Percentiles rank a stretch among this genome's conserved stretches.
Conservation (phyloP, 1,139 yeast species). For the Pneumocystis jirovecii region DNA sequence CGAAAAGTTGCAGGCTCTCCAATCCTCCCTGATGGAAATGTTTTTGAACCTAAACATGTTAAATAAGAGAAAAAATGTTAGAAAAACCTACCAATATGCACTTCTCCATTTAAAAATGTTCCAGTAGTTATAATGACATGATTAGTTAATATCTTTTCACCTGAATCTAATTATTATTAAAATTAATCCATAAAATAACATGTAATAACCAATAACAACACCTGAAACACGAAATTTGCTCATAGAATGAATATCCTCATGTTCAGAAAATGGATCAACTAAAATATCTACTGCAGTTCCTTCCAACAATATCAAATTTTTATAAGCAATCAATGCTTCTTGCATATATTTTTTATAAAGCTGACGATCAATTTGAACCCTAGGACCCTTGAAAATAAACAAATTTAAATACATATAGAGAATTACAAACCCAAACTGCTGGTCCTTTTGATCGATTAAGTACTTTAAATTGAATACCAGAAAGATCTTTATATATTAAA, state of each 20-base stretch:
- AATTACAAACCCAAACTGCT: conserved; percentile 54
- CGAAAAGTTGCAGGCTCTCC: conserved; percentile 92
- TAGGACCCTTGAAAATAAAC: conserved; percentile 42
- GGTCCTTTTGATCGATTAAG: conserved; percentile 83
- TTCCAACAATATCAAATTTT: conserved; percentile 45
- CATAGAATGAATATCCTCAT: conserved; percentile 23
- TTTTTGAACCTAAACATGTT: conserved; percentile 38
- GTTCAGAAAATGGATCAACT: conserved; percentile 57
- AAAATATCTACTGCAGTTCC: conserved; percentile 41
- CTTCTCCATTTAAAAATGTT: conserved; percentile 85
- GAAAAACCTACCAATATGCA: conserved; percentile 40
- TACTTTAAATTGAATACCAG: conserved; percentile 85
- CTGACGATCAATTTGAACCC: conserved; percentile 87
- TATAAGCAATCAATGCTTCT: conserved; percentile 40
- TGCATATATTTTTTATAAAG: conserved; percentile 76
- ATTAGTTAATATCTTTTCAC: conserved; percentile 42
- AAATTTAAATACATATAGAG: not conserved
- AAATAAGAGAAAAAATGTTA: not conserved
- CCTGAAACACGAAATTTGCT: conserved; percentile 24
- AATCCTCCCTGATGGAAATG: conserved; percentile 79
- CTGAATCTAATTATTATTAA: conserved; percentile 64
- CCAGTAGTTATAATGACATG: conserved; percentile 88
- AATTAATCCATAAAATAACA: conserved; percentile 26
- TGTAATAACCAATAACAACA: not conserved
- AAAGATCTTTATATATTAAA: conserved; percentile 36